A percentile compares a stretch with the other conserved stretches of the same genome.
Evolutionary conservation across 768 basidiomycete species (phyloP).

Genomic region (Boletus sp.): DNA sequence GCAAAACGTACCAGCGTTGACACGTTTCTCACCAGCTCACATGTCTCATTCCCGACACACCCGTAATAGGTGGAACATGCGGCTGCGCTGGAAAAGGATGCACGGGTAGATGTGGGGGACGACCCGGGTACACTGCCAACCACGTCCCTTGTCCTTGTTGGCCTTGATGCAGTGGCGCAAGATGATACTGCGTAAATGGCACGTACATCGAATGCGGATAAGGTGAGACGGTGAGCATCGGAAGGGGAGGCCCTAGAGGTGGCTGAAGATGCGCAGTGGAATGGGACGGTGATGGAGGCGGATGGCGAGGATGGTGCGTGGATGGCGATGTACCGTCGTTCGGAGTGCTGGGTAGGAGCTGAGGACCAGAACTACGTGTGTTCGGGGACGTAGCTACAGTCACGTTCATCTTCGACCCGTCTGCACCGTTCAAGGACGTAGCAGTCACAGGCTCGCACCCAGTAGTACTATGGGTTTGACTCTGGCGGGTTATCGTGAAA

Average conservation of each 20-base stretch:
- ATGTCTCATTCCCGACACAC: constrained; percentile 24
- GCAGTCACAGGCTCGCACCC: not conserved
- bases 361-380: not conserved
- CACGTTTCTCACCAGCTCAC: constrained; percentile 20
- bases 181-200: constrained; percentile 20
- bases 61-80: constrained; percentile 18
- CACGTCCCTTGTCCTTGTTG: constrained; percentile 20
- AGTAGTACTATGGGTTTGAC: not conserved
- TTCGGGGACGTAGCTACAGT: constrained; percentile 3
- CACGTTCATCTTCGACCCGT: constrained; percentile 7
- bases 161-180: constrained; percentile 11
- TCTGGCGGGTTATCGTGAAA: not conserved
- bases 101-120: constrained; percentile 11
- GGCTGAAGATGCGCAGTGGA: constrained; percentile 5
- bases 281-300: constrained; percentile 14
- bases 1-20: constrained; percentile 6
- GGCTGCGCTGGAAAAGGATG: constrained; percentile 15
- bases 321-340: constrained; percentile 4
- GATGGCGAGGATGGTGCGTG: not conserved
- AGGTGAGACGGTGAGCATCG: constrained; percentile 15
- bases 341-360: not conserved
- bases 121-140: constrained; percentile 23
- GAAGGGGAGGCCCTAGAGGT: constrained; percentile 9
- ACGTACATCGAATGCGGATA: constrained; percentile 22
- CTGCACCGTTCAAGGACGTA: not conserved